Conservation (phyloP, 192 early-diverging fungal genomes). For the Rhizophlyctis rosea region DNA sequence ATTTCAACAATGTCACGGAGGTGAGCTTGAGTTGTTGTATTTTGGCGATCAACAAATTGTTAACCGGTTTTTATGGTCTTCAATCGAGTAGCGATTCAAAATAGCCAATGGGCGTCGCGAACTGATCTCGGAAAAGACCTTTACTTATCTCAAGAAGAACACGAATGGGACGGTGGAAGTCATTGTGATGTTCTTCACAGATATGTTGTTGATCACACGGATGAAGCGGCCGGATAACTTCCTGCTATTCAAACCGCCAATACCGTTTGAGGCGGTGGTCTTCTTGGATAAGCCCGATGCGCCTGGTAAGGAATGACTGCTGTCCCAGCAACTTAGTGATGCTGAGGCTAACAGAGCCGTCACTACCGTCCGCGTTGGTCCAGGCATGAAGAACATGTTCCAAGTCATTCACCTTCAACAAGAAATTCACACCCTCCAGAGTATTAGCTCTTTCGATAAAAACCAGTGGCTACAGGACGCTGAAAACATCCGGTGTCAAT, state of each 20-base stretch:
- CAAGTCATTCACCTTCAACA: constrained; percentile 48
- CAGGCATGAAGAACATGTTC: constrained; percentile 42
- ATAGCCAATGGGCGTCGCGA: constrained; percentile 45
- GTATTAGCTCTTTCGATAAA: constrained; percentile 43
- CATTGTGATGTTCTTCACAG: constrained; percentile 46
- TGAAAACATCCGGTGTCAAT: constrained; percentile 35
- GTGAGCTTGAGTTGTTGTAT: constrained; percentile 14
- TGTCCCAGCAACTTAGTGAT: constrained; percentile 1
- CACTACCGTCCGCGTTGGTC: no score
- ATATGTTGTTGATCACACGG: constrained; percentile 41
- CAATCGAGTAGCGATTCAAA: constrained; percentile 43
- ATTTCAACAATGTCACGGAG: constrained; percentile 45
- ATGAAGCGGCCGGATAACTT: constrained; percentile 42
- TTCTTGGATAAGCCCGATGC: constrained; percentile 46
- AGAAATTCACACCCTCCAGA: constrained; percentile 41
- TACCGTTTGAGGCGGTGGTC: constrained; percentile 46
- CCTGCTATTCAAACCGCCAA: constrained; percentile 45
- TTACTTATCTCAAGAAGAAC: constrained; percentile 41
- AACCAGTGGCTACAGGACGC: constrained; percentile 48
- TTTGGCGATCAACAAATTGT: not conserved
- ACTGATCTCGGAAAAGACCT: constrained; percentile 46
- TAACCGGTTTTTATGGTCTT: constrained; percentile 18
- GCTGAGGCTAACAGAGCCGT: no score
- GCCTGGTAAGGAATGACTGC: not conserved
- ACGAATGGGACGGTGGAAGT: constrained; percentile 41